A percentile compares a stretch with the other conserved stretches of the same genome.
These are phyloP conservation scores for Rhizoclosmatium sp. DNA, from an alignment of 192 early-diverging fungal genomes.

Conservation along the genomic window DNA sequence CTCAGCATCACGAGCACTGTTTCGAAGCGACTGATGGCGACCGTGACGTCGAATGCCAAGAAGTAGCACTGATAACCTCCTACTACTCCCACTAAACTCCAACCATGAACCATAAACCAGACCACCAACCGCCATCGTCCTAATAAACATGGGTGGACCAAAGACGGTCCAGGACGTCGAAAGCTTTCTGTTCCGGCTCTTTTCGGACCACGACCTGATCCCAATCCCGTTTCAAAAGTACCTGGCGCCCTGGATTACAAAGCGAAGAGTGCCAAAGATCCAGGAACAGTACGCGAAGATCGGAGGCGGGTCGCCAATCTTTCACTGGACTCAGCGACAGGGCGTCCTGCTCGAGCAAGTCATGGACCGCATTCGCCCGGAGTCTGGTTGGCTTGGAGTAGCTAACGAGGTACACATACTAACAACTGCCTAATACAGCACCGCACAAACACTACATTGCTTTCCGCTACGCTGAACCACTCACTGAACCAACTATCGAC, in stretches of 20 bases:
- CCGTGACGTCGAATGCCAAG: not conserved
- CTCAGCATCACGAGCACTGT: not conserved
- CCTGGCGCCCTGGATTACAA: slow-evolving; percentile 79
- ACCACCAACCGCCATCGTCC: slow-evolving; percentile 75
- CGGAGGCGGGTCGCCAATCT: slow-evolving; percentile 94
- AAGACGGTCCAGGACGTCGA: slow-evolving; percentile 76
- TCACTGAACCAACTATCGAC: slow-evolving; percentile 75
- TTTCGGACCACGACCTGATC: slow-evolving; percentile 92
- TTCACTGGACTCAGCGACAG: slow-evolving; percentile 88
- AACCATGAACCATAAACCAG: not conserved
- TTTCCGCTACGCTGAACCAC: slow-evolving; percentile 89
- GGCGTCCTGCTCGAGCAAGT: slow-evolving; percentile 78
- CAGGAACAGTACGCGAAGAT: slow-evolving; percentile 90
- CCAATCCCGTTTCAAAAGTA: slow-evolving; percentile 79
- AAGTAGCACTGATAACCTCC: not conserved
- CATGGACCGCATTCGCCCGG: slow-evolving; percentile 77
- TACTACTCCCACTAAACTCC: not conserved
- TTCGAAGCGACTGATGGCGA: not conserved
- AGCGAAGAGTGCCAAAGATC: slow-evolving; percentile 84
- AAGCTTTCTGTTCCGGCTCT: slow-evolving; percentile 83
- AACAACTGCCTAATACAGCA: slow-evolving; percentile 50
- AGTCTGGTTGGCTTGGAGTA: slow-evolving; percentile 62
- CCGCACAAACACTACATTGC: slow-evolving; percentile 93
- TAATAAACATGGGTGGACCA: slow-evolving; percentile 97
- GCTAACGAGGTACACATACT: not conserved